Percentiles rank a stretch among this genome's conserved stretches.
Evolutionary conservation across 1,139 yeast species (phyloP).

Genomic region (Diutina ranongensis): DNA sequence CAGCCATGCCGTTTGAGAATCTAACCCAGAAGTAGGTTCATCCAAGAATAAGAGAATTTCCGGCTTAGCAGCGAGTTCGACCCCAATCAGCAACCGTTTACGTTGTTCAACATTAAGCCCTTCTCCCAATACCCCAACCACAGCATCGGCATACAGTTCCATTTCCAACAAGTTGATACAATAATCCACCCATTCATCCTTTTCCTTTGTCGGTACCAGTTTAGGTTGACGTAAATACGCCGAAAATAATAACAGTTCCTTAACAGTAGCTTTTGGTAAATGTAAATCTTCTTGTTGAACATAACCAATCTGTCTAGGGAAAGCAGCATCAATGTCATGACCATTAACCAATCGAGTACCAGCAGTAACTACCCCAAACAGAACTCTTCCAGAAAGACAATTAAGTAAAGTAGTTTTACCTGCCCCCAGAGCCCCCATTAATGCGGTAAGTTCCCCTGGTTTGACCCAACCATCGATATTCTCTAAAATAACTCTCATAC

Average conservation of each 20-base stretch:
- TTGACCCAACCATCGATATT: constrained; percentile 79
- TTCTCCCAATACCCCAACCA: constrained; percentile 76
- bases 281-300: constrained; percentile 80
- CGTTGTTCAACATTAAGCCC: constrained; percentile 76
- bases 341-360: constrained; percentile 74
- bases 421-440: constrained; percentile 86
- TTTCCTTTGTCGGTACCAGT: constrained; percentile 33
- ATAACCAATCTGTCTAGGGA: constrained; percentile 75
- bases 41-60: not conserved
- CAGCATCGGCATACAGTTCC: constrained; percentile 66
- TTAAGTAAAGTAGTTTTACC: constrained; percentile 71
- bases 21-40: constrained; percentile 1
- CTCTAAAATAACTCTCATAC: constrained; percentile 51
- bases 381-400: constrained; percentile 66
- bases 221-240: constrained; percentile 27
- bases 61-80: not conserved
- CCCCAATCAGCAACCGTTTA: constrained; percentile 24
- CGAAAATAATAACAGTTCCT: constrained; percentile 46
- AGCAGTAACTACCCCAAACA: constrained; percentile 58
- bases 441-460: constrained; percentile 35
- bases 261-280: constrained; percentile 58
- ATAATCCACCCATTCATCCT: constrained; percentile 60
- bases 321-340: constrained; percentile 51
- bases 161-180: constrained; percentile 60
- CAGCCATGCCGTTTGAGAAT: not conserved